A percentile compares a stretch with the other conserved stretches of the same genome.
phyloP scores from a whole-genome alignment of 768 basidiomycete genomes.

The Boletus vinaceobasis region DNA sequence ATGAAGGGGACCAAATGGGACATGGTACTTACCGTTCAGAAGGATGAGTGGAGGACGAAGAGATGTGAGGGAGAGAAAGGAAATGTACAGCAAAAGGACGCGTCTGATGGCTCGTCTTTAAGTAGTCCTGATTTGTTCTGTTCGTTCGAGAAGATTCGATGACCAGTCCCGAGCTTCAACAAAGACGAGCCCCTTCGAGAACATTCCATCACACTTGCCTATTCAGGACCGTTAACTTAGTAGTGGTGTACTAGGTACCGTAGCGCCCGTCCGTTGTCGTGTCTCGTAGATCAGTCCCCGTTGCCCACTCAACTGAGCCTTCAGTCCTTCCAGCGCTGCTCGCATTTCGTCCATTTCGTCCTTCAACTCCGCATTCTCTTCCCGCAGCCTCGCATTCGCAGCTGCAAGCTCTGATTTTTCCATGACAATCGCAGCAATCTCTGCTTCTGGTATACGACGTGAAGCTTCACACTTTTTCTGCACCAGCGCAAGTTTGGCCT shows the following conservation, averaged over 20 bases:
- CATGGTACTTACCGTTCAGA: conserved; percentile 13
- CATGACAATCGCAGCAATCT: conserved; percentile 43
- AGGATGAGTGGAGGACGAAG: conserved; percentile 4
- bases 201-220: conserved; percentile 35
- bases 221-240: conserved; percentile 13
- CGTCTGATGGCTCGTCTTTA: conserved; percentile 30
- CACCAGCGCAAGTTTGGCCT: conserved; percentile 49
- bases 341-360: conserved; percentile 64
- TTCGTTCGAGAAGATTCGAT: conserved; percentile 48
- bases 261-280: conserved; percentile 37
- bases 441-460: conserved; percentile 34
- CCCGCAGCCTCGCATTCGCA: conserved; percentile 50
- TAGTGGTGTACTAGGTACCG: not conserved
- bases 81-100: conserved; percentile 11
- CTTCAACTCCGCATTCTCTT: conserved; percentile 53
- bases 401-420: conserved; percentile 47
- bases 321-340: conserved; percentile 68
- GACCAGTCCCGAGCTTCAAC: conserved; percentile 3
- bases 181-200: conserved; percentile 27
- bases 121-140: conserved; percentile 27
- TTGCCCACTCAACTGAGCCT: conserved; percentile 50
- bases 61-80: conserved; percentile 12
- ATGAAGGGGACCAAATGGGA: not conserved
- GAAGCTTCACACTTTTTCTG: conserved; percentile 42
- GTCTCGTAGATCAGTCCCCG: conserved; percentile 45